Base-by-base conservation (phyloP, 129 eudicot genomes). In the Flaveria sonorensis region DNA sequence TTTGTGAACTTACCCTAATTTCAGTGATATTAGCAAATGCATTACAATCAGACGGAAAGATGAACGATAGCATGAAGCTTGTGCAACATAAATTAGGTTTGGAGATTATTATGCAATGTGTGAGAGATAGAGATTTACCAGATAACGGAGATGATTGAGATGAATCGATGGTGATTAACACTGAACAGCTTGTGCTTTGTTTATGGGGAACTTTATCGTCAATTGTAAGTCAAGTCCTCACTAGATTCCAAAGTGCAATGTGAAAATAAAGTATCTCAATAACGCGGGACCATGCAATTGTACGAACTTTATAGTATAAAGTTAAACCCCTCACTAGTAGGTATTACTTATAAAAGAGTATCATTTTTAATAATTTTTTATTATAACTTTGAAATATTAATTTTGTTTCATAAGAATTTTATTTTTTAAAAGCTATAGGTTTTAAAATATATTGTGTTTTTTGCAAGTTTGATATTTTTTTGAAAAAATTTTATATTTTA, bases 151-250 rank as follows among this genome's bases (percentile, higher is more conserved):
- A 78, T 30, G 64, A 42, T 56, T 15, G 51, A 60, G 39, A 68
- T 10, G 23, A 55, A 36, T 18, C 45, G 65, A 66, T 12, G 50
- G 18, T 47, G 13, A n/a, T 23, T 61, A 30, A 11, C 48, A 15
- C 40, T 10, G 32, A 28, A 36, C 48, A 15, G 36, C 2, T 8
- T 59, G 3, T 46, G 70, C 28, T 79, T 28, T 51, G 14, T 61
- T 21, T 68, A 55, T 6, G 70, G 61, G 53, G 50, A 55, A 40
- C 11, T 62, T 76, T 62, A 68, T 74, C 80, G 80, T 81, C 84
- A 81, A 81, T 26, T 77, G 48, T 42, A 68, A 82, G 77, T 82
- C 85, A 76, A 82, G 36, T 24, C 19, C 6, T 26, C 18, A 7
- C 23, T 69, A 78, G 61, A 59, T 70, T 78, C 76, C 40, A 36